Evolutionary conservation across 2,329 filamentous ascomycete genomes (phyloP), one percentile per base, ranked within the genome.

Genomic region (Xylaria multiplex): DNA sequence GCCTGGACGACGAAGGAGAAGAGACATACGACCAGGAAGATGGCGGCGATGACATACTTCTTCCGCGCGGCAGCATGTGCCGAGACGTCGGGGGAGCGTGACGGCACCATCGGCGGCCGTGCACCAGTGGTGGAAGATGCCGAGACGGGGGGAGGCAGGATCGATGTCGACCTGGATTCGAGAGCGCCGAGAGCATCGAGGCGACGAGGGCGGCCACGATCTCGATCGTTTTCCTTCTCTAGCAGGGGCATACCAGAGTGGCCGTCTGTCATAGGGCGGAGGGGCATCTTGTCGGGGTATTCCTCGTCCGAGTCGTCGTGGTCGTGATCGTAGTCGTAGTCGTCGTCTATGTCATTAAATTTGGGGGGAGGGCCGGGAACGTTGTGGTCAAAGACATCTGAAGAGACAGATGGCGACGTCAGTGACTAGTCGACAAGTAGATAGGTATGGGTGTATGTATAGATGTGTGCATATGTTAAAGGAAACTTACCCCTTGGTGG

Each of bases 1-100:
- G 96, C 98, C 85, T 99, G 96, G 6, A 97, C 84, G 54, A 93
- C 93, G 78, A 99, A 99, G 76, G 92, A 91, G 65, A 97, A 82
- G 75, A 99, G 84, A 76, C 92, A 96, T 71, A 97, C 77, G 35
- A 91, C 80, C 67, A 99, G 85, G 79, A 97, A 97, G 71, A 93
- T 87, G 58, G 87, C 90, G 1, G 96, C 95, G 77, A 95, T 93
- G 27, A 91, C 90, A 80, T 99, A 98, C 80, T 93, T 93, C 76
- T 88, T 91, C 76, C 88, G 87, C 42, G 92, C 93, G 49, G 89
- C 90, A 66, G 85, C 80, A 70, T 86, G 86, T 19, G 88, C 85
- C 71, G 86, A 83, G 1, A 84, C 82, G 65, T 88, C 86, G n/a
- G 93, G 92, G 75, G 91, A 94, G 73, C 88, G 85, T 76, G 93